Percentiles rank a stretch among this genome's conserved stretches.
Evolutionary conservation across 768 basidiomycete genomes (phyloP).

Genomic region (Podaxis sp.): DNA sequence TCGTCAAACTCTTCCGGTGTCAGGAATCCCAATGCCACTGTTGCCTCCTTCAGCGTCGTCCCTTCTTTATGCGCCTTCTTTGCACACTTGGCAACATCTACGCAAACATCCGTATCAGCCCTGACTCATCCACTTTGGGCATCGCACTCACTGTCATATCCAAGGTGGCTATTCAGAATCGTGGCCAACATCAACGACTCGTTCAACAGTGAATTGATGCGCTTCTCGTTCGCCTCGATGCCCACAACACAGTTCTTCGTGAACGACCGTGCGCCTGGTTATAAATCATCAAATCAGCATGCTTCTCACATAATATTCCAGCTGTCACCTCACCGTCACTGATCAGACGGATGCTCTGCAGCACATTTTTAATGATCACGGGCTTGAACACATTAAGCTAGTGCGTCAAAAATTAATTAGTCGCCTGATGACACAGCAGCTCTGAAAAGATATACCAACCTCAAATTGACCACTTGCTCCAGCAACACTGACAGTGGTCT

Average conservation of each 20-base stretch:
- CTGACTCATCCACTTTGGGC: conserved; percentile 1
- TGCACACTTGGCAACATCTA: conserved; percentile 96
- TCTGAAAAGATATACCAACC: conserved; percentile 43
- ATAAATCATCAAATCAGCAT: conserved; percentile 16
- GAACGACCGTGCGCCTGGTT: conserved; percentile 81
- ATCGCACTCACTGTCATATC: conserved; percentile 85
- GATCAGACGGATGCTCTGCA: conserved; percentile 92
- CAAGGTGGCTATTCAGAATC: conserved; percentile 92
- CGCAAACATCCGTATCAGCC: conserved; percentile 18
- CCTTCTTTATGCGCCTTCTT: conserved; percentile 99
- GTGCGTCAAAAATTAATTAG: conserved; percentile 13
- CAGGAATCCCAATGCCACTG: conserved; percentile 82
- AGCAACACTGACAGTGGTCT: conserved; percentile 88
- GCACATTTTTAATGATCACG: conserved; percentile 95
- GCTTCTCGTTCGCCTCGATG: conserved; percentile 94
- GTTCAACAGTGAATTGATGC: conserved; percentile 84
- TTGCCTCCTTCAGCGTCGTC: conserved; percentile 93
- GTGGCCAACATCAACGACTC: conserved; percentile 98
- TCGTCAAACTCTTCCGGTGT: conserved; percentile 91
- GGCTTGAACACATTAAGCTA: conserved; percentile 99
- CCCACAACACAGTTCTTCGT: conserved; percentile 97
- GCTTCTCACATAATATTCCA: conserved; percentile 8
- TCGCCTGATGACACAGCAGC: neutral
- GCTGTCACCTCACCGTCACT: conserved; percentile 68
- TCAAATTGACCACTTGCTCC: conserved; percentile 98